These are phyloP conservation scores for Penicillium paneum DNA, from an alignment of 2,329 filamentous ascomycete genomes.

Conservation along the genomic window DNA sequence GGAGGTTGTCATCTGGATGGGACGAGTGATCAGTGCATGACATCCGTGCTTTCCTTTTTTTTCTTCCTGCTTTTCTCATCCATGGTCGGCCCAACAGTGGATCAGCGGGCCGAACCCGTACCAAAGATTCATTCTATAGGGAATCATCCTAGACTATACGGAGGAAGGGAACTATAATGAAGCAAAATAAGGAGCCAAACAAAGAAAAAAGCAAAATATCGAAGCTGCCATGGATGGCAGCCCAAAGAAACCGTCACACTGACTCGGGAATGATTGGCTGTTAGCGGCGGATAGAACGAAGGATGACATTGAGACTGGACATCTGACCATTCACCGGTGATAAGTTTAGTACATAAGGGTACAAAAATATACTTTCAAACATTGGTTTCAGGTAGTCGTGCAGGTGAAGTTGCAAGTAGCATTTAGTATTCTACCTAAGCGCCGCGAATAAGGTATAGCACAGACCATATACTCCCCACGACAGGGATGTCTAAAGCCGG, in stretches of 20 bases:
- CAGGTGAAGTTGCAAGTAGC: neutral
- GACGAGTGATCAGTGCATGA: constrained; percentile 23
- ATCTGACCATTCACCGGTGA: constrained; percentile 5
- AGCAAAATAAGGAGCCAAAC: neutral
- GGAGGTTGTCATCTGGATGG: constrained; percentile 18
- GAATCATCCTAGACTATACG: neutral
- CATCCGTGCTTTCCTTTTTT: constrained; percentile 15
- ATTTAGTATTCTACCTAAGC: constrained; percentile 2
- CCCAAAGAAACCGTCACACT: constrained; percentile 9
- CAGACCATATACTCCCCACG: constrained; percentile 7
- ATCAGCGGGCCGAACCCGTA: constrained; percentile 24
- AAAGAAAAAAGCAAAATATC: neutral
- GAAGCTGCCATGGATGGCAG: neutral
- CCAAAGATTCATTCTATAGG: constrained; percentile 5
- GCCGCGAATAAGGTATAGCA: constrained; percentile 8
- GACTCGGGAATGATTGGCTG: constrained; percentile 10
- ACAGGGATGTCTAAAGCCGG: constrained; percentile 9
- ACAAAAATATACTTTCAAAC: neutral
- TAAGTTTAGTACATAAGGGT: neutral
- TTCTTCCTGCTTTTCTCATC: neutral
- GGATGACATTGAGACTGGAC: constrained; percentile 5
- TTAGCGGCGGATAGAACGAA: constrained; percentile 1
- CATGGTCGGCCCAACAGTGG: constrained; percentile 17
- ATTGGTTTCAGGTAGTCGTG: neutral
- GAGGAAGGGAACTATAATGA: neutral